Base-by-base conservation (phyloP, 345 rosid genomes). In the Conringia planisiliqua region DNA sequence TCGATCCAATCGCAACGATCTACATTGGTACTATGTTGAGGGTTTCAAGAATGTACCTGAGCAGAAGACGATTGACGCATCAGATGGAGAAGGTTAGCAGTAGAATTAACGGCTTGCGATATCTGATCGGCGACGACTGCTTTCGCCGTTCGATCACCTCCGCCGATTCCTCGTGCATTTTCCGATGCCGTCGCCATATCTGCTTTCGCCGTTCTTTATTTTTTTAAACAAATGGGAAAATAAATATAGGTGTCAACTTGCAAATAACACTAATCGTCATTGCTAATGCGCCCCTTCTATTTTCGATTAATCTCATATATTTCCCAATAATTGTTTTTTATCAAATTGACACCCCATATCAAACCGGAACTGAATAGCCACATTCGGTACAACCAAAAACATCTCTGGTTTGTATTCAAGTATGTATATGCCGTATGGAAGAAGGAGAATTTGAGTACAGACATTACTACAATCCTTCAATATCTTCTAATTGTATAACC, bases 31-130 rank as follows among this genome's bases (percentile, higher is more conserved):
- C 64, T 56, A 24, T 4, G 40, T 8, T 11, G 18, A 48, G 30
- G 17, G 48, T 43, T 46, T 46, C 0, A 64, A 58, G 68, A 36
- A 24, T 2, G 13, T 51, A 80, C 98, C 88, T 89, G 91, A 33
- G 93, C 82, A 79, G 90, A 64, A 71, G 94, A 90, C n/a, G 98
- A 86, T 18, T 86, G 90, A 57, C 90, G 92, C 88, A 88, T 90
- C 61, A 93, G 85, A 35, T 89, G 87, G 42, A 93, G 90, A 65
- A 91, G 94, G 55, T 91, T 91, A 72, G 93, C 82, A 54, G 94
- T 91, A 67, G 97, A 90, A 77, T 81, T 90, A 0, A 93, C 84
- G 13, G 96, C 84, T 76, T 93, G 96, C 1, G 93, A 72, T 24
- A 89, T 89, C 71, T 93, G 93, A 56, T 90, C 98, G 39, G 88